A percentile compares a stretch with the other conserved stretches of the same genome.
phyloP scores from a whole-genome alignment of 306 rosid genomes.

The Castanea sativa region DNA sequence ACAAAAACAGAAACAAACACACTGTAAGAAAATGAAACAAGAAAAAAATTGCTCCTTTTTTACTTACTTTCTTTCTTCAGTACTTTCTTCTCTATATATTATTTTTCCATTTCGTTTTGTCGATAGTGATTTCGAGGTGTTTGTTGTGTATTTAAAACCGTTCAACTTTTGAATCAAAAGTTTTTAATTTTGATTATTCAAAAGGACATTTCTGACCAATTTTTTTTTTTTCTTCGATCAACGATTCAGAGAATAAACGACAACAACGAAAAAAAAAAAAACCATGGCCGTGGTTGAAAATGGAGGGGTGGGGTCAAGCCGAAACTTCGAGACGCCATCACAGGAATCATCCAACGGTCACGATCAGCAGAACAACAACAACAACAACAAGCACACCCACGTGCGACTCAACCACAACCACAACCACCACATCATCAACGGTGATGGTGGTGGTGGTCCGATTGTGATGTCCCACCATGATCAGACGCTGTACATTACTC shows the following conservation, averaged over 20 bases:
- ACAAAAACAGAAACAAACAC: background rate
- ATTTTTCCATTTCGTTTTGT: slow-evolving; percentile 14
- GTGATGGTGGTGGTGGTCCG: background rate
- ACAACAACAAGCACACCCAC: slow-evolving; percentile 20
- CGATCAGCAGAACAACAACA: slow-evolving; percentile 19
- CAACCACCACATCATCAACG: slow-evolving; percentile 7
- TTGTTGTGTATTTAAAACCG: background rate
- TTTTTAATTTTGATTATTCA: background rate
- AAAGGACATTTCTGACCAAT: background rate
- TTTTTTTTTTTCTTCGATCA: background rate
- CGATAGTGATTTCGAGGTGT: slow-evolving; percentile 14
- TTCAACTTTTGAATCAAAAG: background rate
- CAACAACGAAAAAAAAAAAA: background rate
- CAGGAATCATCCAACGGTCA: slow-evolving; percentile 42
- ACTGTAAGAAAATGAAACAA: background rate
- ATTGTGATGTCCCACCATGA: slow-evolving; percentile 12
- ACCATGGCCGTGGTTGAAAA: slow-evolving; percentile 90
- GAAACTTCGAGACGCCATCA: slow-evolving; percentile 32
- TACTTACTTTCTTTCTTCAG: background rate
- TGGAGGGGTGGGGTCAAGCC: slow-evolving; percentile 45
- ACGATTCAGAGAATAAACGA: background rate
- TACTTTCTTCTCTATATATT: background rate
- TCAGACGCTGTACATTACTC: slow-evolving; percentile 22
- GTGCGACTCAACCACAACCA: slow-evolving; percentile 20
- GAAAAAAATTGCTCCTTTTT: background rate